A percentile compares a stretch with the other conserved stretches of the same genome.
These are phyloP conservation scores for Thinopyrum elongatum DNA, from an alignment of 176 grass and related monocot species.

Conservation along the genomic window DNA sequence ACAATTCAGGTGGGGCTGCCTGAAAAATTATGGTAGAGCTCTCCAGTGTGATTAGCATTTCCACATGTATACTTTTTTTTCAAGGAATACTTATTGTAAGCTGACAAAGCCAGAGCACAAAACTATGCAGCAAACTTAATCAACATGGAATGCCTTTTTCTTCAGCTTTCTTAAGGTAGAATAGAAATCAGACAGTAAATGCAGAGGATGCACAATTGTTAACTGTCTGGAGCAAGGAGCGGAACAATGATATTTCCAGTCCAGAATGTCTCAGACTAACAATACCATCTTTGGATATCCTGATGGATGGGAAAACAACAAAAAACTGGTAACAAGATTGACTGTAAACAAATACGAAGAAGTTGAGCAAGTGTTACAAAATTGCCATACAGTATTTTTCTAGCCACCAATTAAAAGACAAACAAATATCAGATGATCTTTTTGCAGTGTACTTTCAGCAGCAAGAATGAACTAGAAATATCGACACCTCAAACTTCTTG, in stretches of 20 bases:
- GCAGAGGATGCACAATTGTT: neutral
- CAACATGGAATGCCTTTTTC: neutral
- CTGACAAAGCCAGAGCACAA: neutral
- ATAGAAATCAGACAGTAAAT: neutral
- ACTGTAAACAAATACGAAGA: conserved; percentile 12
- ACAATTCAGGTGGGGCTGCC: neutral
- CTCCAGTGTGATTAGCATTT: neutral
- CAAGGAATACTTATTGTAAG: neutral
- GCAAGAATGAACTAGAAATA: conserved; percentile 20
- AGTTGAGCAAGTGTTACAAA: conserved; percentile 16
- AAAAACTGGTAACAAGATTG: neutral
- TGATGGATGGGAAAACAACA: neutral
- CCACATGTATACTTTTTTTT: neutral
- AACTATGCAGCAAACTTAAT: neutral
- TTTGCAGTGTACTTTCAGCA: neutral
- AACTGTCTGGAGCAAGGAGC: neutral
- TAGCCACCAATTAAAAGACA: neutral
- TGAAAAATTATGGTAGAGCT: neutral
- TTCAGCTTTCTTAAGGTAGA: conserved; percentile 2
- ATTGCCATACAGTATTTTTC: neutral
- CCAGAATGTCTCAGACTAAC: neutral
- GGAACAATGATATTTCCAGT: neutral
- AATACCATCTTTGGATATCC: neutral
- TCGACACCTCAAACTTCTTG: neutral
- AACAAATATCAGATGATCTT: conserved; percentile 8